Percentiles rank a stretch among this genome's conserved stretches.
These are phyloP conservation scores for Eragrostis tef DNA, from an alignment of 202 grass and related monocot species.

Conservation along the genomic window DNA sequence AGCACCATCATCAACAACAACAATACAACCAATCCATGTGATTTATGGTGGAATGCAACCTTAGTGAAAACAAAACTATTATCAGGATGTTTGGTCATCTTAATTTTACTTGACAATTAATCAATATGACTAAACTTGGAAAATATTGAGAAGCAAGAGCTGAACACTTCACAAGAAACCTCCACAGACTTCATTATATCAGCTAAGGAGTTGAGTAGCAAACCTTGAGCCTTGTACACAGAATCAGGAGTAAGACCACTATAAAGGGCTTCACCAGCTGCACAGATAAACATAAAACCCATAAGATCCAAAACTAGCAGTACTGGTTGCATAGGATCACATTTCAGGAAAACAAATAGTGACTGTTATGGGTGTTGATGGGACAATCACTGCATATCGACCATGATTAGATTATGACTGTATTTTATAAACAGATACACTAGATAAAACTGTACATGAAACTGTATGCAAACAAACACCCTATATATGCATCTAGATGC, in stretches of 20 bases:
- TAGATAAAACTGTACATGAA: constrained; percentile 14
- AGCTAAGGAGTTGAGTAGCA: constrained; percentile 35
- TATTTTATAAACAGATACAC: constrained; percentile 10
- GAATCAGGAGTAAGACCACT: constrained; percentile 33
- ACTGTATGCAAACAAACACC: not conserved
- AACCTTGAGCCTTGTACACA: constrained; percentile 39
- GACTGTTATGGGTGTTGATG: not conserved
- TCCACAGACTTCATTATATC: constrained; percentile 19
- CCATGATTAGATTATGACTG: constrained; percentile 16
- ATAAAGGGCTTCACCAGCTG: constrained; percentile 35
- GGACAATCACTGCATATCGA: constrained; percentile 13
- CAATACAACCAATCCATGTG: constrained; percentile 3
- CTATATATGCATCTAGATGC: not conserved
- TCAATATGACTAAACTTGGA: not conserved
- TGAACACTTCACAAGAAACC: constrained; percentile 35
- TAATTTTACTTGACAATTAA: constrained; percentile 25
- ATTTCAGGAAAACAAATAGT: not conserved
- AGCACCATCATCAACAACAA: constrained; percentile 7
- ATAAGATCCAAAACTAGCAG: constrained; percentile 39
- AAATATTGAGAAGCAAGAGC: constrained; percentile 34
- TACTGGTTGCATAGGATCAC: constrained; percentile 1
- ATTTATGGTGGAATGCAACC: constrained; percentile 5
- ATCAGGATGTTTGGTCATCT: constrained; percentile 1
- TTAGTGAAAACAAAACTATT: not conserved
- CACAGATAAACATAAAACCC: constrained; percentile 26